Evolutionary conservation across 768 basidiomycete genomes (phyloP).

Genomic region (Mycena vitilis): DNA sequence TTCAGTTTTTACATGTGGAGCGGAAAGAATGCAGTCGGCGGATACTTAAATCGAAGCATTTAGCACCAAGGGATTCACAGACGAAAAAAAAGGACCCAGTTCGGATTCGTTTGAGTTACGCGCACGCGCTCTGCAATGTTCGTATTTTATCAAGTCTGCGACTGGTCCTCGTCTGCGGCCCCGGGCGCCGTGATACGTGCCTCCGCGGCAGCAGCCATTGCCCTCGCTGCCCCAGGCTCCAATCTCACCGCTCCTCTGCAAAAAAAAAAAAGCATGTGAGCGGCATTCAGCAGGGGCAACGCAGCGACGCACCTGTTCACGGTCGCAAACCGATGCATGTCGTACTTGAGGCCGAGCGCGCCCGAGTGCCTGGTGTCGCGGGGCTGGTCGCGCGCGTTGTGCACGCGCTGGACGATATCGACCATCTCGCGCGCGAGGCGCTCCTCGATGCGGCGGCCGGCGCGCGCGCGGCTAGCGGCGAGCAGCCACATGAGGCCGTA

Average conservation of each 20-base stretch:
- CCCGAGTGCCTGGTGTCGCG: slow-evolving; percentile 52
- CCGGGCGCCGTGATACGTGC: neutral
- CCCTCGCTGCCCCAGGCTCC: neutral
- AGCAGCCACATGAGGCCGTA: slow-evolving; percentile 80
- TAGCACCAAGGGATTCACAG: too few relatives aligned
- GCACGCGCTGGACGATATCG: slow-evolving; percentile 61
- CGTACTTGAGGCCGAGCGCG: slow-evolving; percentile 70
- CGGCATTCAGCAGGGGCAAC: neutral
- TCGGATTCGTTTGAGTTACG: neutral
- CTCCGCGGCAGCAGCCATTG: neutral
- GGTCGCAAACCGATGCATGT: slow-evolving; percentile 76
- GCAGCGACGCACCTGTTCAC: slow-evolving; percentile 70
- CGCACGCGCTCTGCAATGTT: slow-evolving; percentile 31
- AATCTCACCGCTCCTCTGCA: slow-evolving; percentile 29
- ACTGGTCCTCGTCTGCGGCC: neutral
- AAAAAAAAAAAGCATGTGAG: neutral
- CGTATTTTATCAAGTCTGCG: slow-evolving; percentile 14
- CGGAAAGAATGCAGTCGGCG: too few relatives aligned
- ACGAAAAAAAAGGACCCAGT: too few relatives aligned
- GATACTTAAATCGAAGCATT: too few relatives aligned
- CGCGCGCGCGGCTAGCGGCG: slow-evolving; percentile 65
- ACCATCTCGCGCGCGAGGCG: slow-evolving; percentile 86
- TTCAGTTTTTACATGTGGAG: too few relatives aligned
- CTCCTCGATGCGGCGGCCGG: slow-evolving; percentile 70
- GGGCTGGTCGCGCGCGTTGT: neutral